Percentiles rank a stretch among this genome's conserved stretches.
Conservation (phyloP, 192 early-diverging fungal species). For the Backusella macrospora region DNA sequence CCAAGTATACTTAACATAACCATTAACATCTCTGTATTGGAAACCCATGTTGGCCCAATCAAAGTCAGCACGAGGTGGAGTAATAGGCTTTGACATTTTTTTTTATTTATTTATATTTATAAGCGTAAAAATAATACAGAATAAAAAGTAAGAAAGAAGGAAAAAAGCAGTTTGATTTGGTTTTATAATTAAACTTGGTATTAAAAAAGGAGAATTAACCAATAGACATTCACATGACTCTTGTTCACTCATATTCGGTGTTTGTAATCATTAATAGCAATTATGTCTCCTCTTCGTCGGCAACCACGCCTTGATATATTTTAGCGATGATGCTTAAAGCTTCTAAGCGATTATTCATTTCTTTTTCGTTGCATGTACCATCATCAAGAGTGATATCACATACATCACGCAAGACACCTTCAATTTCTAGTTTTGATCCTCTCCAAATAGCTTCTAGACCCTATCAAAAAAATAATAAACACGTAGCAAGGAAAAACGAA, state of each 20-base stretch:
- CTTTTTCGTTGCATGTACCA: slow-evolving; percentile 55
- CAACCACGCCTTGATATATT: slow-evolving; percentile 75
- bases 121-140: neutral
- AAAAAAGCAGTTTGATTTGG: neutral
- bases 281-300: slow-evolving; percentile 41
- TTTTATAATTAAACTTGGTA: neutral
- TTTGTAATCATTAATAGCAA: neutral
- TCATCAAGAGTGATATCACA: slow-evolving; percentile 87
- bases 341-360: slow-evolving; percentile 66
- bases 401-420: slow-evolving; percentile 88
- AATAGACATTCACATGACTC: slow-evolving; percentile 1
- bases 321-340: slow-evolving; percentile 87
- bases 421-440: slow-evolving; percentile 93
- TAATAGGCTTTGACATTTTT: slow-evolving; percentile 17
- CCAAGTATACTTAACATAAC: slow-evolving; percentile 66
- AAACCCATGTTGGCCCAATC: slow-evolving; percentile 74
- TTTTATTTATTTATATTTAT: neutral
- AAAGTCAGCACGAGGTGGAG: slow-evolving; percentile 46
- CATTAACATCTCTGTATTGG: slow-evolving; percentile 64
- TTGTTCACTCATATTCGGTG: slow-evolving; percentile 11
- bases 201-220: neutral
- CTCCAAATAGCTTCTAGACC: slow-evolving; percentile 92
- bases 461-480: slow-evolving; percentile 38
- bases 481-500: neutral
- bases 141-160: neutral